These are phyloP conservation scores for Phytophthora tubulina DNA, from an alignment of 352 stramenopile species.

Conservation along the genomic window DNA sequence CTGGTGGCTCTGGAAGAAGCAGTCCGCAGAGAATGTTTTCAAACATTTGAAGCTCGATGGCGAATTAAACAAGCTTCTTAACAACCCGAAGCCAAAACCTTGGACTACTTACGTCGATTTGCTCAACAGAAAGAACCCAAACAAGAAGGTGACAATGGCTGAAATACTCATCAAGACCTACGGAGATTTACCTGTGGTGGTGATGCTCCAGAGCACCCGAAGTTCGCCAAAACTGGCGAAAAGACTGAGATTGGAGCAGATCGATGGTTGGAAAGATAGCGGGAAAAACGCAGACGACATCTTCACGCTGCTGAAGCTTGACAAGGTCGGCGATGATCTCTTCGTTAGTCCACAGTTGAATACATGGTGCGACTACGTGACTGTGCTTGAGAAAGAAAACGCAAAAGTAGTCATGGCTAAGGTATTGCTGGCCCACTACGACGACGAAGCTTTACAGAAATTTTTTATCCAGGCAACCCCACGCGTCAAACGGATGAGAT, in stretches of 20 bases:
- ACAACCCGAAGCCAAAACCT: conserved; percentile 9
- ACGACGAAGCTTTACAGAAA: not conserved
- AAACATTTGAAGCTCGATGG: conserved; percentile 12
- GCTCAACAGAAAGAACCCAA: conserved; percentile 20
- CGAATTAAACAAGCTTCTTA: conserved; percentile 3
- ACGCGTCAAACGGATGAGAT: conserved; percentile 1
- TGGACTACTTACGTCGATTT: conserved; percentile 21
- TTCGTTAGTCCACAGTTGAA: conserved; percentile 8
- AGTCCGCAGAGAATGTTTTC: conserved; percentile 14
- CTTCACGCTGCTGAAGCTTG: conserved; percentile 6
- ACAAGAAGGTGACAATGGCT: conserved; percentile 13
- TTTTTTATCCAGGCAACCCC: conserved; percentile 10
- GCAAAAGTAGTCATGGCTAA: conserved; percentile 1
- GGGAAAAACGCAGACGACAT: conserved; percentile 3
- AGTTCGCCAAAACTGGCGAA: conserved; percentile 7
- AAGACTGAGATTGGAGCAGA: not conserved
- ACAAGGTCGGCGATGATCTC: conserved; percentile 1
- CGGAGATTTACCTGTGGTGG: conserved; percentile 11
- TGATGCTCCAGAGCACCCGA: not conserved
- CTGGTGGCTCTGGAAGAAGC: conserved; percentile 17
- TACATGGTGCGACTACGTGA: conserved; percentile 19
- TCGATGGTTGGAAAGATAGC: not conserved
- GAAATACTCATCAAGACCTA: conserved; percentile 10
- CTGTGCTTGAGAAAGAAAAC: not conserved
- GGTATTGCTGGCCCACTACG: conserved; percentile 8